Conservation (phyloP, 495 filamentous ascomycete genomes). For the Xylaria curta region DNA sequence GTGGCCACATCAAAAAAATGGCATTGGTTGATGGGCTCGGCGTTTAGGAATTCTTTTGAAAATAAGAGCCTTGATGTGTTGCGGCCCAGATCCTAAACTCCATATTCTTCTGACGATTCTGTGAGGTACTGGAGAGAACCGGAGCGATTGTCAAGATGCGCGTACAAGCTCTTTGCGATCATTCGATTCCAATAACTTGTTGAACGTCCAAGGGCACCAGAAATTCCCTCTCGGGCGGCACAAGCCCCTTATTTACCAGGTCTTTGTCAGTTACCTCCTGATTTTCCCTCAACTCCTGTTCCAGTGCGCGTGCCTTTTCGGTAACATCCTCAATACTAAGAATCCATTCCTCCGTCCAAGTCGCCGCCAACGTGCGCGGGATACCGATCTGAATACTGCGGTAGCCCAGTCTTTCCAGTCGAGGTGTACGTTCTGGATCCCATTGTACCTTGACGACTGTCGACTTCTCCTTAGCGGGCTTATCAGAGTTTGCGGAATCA, state of each 20-base stretch:
- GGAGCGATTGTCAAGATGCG: neutral
- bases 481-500: neutral
- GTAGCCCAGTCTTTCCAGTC: slow-evolving; percentile 50
- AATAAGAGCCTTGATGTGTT: neutral
- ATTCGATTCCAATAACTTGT: neutral
- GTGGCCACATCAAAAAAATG: neutral
- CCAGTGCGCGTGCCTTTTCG: slow-evolving; percentile 53
- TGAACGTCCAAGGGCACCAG: neutral
- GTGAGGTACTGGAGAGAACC: neutral
- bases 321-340: slow-evolving; percentile 65
- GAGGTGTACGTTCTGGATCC: slow-evolving; percentile 63
- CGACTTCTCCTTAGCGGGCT: slow-evolving; percentile 36
- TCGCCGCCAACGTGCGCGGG: slow-evolving; percentile 44
- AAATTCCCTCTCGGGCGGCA: slow-evolving; percentile 2
- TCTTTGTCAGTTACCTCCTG: slow-evolving; percentile 39
- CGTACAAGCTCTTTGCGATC: neutral
- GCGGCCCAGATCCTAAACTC: neutral
- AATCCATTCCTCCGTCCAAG: slow-evolving; percentile 60
- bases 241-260: neutral
- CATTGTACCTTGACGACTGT: slow-evolving; percentile 63
- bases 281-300: slow-evolving; percentile 51
- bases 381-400: slow-evolving; percentile 69
- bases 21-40: neutral
- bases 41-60: neutral
- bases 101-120: neutral